Conservation (phyloP, 2,329 filamentous ascomycete species). For the Westerdykella sp. region DNA sequence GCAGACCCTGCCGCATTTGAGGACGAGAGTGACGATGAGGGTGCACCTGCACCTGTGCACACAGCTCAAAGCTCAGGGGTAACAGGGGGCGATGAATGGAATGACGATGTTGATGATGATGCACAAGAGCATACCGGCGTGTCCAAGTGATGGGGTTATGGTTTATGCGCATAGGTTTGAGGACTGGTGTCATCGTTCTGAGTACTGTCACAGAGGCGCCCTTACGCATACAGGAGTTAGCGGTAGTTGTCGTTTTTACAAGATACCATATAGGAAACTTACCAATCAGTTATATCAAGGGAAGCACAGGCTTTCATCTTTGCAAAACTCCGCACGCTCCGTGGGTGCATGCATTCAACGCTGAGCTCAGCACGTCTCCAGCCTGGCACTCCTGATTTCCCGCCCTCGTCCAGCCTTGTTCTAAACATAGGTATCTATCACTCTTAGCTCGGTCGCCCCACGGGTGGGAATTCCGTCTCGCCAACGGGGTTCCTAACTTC, state of each 20-base stretch:
- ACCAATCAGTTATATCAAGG: too few species aligned
- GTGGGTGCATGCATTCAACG: too few species aligned
- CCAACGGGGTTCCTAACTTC: too few species aligned
- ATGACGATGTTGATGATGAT: constrained; percentile 33
- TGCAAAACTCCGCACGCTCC: too few species aligned
- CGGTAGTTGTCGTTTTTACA: background rate
- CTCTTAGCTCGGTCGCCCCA: too few species aligned
- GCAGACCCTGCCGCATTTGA: constrained; percentile 45
- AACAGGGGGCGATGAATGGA: constrained; percentile 35
- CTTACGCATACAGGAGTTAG: background rate
- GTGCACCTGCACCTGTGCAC: constrained; percentile 1
- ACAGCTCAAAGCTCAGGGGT: constrained; percentile 27
- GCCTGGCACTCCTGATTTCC: too few species aligned
- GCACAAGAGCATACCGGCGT: constrained; percentile 22
- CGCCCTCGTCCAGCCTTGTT: too few species aligned
- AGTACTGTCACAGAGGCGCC: background rate
- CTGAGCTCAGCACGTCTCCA: too few species aligned
- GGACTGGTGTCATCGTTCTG: background rate
- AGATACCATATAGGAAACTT: too few species aligned
- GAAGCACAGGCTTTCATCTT: too few species aligned
- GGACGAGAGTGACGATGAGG: constrained; percentile 38
- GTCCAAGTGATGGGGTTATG: constrained; percentile 10
- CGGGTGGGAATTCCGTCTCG: too few species aligned
- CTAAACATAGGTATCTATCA: too few species aligned
- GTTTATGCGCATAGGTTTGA: background rate